Conservation (phyloP, 805 yeast genomes). For the Wickerhamiella qilinensis region DNA sequence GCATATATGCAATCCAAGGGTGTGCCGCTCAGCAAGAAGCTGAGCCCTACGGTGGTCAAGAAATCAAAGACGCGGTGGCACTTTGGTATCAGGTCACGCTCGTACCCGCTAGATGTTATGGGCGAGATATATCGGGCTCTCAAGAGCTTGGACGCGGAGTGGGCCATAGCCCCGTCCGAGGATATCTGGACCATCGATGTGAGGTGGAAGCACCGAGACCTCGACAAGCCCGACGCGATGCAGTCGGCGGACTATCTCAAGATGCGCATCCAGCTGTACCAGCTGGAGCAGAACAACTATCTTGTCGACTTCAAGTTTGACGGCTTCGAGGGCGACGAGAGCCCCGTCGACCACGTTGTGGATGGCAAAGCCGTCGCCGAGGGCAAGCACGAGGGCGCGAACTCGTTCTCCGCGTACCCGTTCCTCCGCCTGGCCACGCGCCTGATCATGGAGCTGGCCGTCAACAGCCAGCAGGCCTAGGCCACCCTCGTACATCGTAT, state of each 20-base stretch:
- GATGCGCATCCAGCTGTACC: slow-evolving; percentile 93
- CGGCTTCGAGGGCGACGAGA: slow-evolving; percentile 63
- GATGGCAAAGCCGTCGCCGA: no score
- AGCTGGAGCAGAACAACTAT: slow-evolving; percentile 88
- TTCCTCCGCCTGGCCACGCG: slow-evolving; percentile 84
- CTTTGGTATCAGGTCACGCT: slow-evolving; percentile 89
- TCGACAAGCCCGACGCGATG: slow-evolving; percentile 5
- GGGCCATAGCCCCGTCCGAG: slow-evolving; percentile 91
- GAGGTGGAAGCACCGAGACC: slow-evolving; percentile 59
- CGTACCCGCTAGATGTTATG: slow-evolving; percentile 96
- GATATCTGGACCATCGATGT: slow-evolving; percentile 93
- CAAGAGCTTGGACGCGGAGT: slow-evolving; percentile 87
- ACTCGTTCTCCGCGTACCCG: slow-evolving; percentile 91
- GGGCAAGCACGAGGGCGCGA: slow-evolving; percentile 33
- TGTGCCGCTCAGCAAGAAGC: slow-evolving; percentile 29
- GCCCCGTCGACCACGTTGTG: no score
- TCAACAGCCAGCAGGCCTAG: slow-evolving; percentile 33
- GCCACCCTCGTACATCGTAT: not conserved
- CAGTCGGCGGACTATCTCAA: slow-evolving; percentile 53
- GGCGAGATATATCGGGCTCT: slow-evolving; percentile 93
- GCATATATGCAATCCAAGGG: slow-evolving; percentile 68
- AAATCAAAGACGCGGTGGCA: slow-evolving; percentile 96
- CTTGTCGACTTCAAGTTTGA: slow-evolving; percentile 94
- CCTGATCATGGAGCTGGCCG: slow-evolving; percentile 92
- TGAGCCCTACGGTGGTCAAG: slow-evolving; percentile 39